phyloP scores from a whole-genome alignment of 352 stramenopile genomes.

The Globisporangium spiculum region DNA sequence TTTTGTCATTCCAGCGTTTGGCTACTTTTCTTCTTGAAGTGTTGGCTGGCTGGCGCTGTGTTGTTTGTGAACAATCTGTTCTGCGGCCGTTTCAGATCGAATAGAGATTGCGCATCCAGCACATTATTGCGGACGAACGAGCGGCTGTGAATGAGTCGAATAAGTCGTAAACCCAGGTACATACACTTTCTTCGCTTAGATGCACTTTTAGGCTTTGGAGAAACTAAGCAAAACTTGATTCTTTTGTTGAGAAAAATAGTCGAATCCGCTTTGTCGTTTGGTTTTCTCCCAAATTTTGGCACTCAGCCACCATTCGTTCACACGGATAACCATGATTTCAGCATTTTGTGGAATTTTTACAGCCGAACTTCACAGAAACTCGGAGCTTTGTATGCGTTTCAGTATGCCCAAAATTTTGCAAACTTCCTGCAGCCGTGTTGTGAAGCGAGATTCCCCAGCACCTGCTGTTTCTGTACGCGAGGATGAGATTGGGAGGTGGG shows the following conservation, averaged over 20 bases:
- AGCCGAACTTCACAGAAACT: neutral
- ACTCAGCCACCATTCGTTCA: neutral
- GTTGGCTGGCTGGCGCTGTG: neutral
- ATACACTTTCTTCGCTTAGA: neutral
- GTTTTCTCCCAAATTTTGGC: neutral
- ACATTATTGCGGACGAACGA: neutral
- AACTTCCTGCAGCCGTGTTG: neutral
- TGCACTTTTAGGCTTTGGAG: neutral
- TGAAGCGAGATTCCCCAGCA: neutral
- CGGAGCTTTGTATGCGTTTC: neutral
- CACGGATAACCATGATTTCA: neutral
- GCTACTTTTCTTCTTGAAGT: constrained; percentile 8
- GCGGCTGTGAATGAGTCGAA: neutral
- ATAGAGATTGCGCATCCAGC: neutral
- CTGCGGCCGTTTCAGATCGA: neutral
- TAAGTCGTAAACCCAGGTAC: neutral
- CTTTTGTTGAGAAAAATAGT: neutral
- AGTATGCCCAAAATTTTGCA: neutral
- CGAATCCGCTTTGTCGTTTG: neutral
- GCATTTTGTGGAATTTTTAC: neutral
- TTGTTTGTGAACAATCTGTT: neutral
- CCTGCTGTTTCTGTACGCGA: constrained; percentile 4
- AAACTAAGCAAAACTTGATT: neutral
- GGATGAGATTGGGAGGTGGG: constrained; percentile 7
- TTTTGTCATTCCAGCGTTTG: neutral